phyloP scores from a whole-genome alignment of 495 filamentous ascomycete species.

The Penicillium maclennaniae region DNA sequence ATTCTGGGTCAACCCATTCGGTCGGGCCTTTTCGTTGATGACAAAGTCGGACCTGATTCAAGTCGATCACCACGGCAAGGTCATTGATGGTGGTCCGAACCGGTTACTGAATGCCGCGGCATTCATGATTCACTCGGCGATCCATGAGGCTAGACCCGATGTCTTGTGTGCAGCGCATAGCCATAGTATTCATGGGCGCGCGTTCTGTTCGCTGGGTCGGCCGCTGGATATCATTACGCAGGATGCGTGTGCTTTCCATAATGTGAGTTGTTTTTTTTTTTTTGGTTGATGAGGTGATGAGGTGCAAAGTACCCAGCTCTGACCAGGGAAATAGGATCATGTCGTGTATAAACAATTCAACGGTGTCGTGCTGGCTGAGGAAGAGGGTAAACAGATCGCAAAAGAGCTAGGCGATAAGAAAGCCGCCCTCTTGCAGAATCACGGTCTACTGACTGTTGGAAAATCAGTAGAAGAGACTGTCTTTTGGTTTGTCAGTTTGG shows the following conservation, averaged over 20 bases:
- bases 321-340: conserved; percentile 45
- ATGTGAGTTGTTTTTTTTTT: conserved; percentile 25
- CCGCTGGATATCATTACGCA: conserved; percentile 70
- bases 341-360: conserved; percentile 64
- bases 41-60: conserved; percentile 68
- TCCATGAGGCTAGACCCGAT: conserved; percentile 68
- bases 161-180: conserved; percentile 69
- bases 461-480: conserved; percentile 55
- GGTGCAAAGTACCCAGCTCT: too few species aligned
- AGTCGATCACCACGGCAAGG: conserved; percentile 59
- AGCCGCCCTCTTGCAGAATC: conserved; percentile 68
- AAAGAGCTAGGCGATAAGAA: conserved; percentile 61
- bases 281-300: too few species aligned
- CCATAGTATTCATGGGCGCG: conserved; percentile 66
- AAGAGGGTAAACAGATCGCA: conserved; percentile 69
- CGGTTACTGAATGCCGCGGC: conserved; percentile 65
- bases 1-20: conserved; percentile 84
- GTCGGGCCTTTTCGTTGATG: conserved; percentile 65
- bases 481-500: conserved; percentile 73
- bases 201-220: conserved; percentile 64
- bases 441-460: conserved; percentile 59
- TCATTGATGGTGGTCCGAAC: conserved; percentile 63
- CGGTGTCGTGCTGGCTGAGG: conserved; percentile 66
- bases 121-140: conserved; percentile 63
- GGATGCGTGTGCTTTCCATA: conserved; percentile 66